Evolutionary conservation across 2,329 filamentous ascomycete species (phyloP).

Genomic region (Fusarium mangiferae): DNA sequence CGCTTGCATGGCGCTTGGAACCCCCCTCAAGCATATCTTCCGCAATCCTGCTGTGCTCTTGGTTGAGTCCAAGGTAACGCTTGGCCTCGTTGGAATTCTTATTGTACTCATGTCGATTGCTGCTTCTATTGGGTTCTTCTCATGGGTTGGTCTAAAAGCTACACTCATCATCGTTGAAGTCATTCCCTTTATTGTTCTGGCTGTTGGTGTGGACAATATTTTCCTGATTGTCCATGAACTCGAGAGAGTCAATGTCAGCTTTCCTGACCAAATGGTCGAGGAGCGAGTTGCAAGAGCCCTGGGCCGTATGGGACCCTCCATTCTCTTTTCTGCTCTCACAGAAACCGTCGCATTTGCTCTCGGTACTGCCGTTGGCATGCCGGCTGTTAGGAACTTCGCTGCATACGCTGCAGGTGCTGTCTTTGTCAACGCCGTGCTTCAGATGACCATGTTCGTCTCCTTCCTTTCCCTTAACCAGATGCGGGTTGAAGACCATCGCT

Average conservation of each 20-base stretch:
- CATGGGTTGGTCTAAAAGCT: slow-evolving; percentile 89
- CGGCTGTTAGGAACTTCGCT: slow-evolving; percentile 96
- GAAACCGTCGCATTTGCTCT: slow-evolving; percentile 95
- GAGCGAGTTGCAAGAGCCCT: slow-evolving; percentile 86
- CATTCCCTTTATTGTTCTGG: slow-evolving; percentile 95
- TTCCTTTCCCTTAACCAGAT: slow-evolving; percentile 91
- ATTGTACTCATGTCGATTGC: slow-evolving; percentile 98
- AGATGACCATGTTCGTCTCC: slow-evolving; percentile 97
- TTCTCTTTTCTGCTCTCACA: slow-evolving; percentile 92
- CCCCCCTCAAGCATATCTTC: slow-evolving; percentile 80
- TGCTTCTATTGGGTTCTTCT: slow-evolving; percentile 94
- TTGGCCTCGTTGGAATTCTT: slow-evolving; percentile 92
- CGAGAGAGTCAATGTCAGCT: slow-evolving; percentile 90
- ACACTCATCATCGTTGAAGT: slow-evolving; percentile 98
- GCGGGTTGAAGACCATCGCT: slow-evolving; percentile 86
- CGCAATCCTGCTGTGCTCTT: slow-evolving; percentile 85
- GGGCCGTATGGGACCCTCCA: slow-evolving; percentile 97
- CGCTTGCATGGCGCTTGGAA: slow-evolving; percentile 90
- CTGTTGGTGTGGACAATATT: slow-evolving; percentile 98
- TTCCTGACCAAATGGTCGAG: slow-evolving; percentile 88
- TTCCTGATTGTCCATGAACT: slow-evolving; percentile 99
- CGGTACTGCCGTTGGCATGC: slow-evolving; percentile 96
- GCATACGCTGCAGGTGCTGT: slow-evolving; percentile 96
- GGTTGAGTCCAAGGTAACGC: slow-evolving; percentile 95
- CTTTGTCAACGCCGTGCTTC: slow-evolving; percentile 94